Evolutionary conservation across 1,284 basidiomycete species (phyloP).

Genomic region (Butyriboletus appendiculatus): DNA sequence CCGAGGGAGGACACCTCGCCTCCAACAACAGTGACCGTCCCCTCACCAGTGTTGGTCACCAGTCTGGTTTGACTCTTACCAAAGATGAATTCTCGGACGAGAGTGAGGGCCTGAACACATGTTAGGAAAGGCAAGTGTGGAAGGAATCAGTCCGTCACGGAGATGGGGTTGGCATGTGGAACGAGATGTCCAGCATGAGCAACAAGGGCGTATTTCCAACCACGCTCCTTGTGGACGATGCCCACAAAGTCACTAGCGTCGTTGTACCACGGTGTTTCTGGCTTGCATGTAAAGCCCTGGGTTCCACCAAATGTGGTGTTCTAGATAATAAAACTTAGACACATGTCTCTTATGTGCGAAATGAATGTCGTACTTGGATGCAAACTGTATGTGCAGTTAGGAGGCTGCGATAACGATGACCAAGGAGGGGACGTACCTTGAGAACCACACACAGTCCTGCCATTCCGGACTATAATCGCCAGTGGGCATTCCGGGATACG

Average conservation of each 20-base stretch:
- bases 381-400: slow-evolving; percentile 43
- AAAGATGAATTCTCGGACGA: slow-evolving; percentile 59
- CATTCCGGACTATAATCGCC: slow-evolving; percentile 57
- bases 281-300: slow-evolving; percentile 67
- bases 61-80: slow-evolving; percentile 54
- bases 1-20: too few species aligned
- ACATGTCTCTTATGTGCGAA: neutral
- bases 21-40: too few species aligned
- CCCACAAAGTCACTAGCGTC: slow-evolving; percentile 60
- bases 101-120: slow-evolving; percentile 46
- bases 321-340: slow-evolving; percentile 33
- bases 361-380: slow-evolving; percentile 51
- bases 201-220: slow-evolving; percentile 65
- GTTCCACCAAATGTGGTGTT: slow-evolving; percentile 76
- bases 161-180: slow-evolving; percentile 45
- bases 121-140: neutral
- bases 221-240: slow-evolving; percentile 70
- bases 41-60: slow-evolving; percentile 35
- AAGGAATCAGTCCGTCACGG: slow-evolving; percentile 40
- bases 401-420: neutral
- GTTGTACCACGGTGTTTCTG: slow-evolving; percentile 64
- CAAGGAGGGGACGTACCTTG: slow-evolving; percentile 41
- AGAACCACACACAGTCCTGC: slow-evolving; percentile 62
- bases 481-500: slow-evolving; percentile 30
- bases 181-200: slow-evolving; percentile 60